These are phyloP conservation scores for Petasospora fabianii DNA, from an alignment of 1,139 yeast genomes.

Conservation along the genomic window DNA sequence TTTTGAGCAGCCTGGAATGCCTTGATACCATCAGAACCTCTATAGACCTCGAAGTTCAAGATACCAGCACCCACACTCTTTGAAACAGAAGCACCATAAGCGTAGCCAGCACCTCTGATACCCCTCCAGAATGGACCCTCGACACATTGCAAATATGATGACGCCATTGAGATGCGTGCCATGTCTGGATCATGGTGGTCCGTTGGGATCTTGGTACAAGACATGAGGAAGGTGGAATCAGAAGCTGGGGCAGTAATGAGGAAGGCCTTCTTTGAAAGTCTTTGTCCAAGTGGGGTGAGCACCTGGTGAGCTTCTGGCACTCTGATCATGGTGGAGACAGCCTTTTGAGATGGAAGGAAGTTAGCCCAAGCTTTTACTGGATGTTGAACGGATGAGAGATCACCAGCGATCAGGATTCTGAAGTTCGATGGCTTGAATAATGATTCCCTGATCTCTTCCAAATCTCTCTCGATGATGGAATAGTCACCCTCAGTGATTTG, in stretches of 20 bases:
- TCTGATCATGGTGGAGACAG: conserved; percentile 17
- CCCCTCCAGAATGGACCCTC: conserved; percentile 99
- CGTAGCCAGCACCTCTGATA: conserved; percentile 91
- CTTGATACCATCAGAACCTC: conserved; percentile 80
- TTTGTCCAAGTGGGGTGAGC: conserved; percentile 53
- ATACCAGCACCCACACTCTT: conserved; percentile 65
- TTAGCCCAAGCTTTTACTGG: conserved; percentile 66
- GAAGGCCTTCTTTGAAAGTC: conserved; percentile 53
- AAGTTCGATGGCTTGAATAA: conserved; percentile 59
- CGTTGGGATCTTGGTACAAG: conserved; percentile 60
- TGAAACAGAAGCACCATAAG: conserved; percentile 76
- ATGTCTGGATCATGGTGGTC: conserved; percentile 65
- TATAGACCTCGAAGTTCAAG: conserved; percentile 62
- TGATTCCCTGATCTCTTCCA: conserved; percentile 53
- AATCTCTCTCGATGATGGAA: conserved; percentile 43
- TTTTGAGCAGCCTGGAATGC: conserved; percentile 67
- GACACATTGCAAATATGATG: conserved; percentile 75
- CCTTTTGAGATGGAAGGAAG: conserved; percentile 30
- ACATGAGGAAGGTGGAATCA: conserved; percentile 73
- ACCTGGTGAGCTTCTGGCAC: conserved; percentile 55
- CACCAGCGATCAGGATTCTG: conserved; percentile 71
- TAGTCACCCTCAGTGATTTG: conserved; percentile 53
- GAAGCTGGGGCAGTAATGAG: conserved; percentile 79
- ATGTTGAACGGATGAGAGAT: conserved; percentile 41
- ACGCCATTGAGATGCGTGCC: conserved; percentile 67